Conservation (phyloP, 23 red algal genomes). For the Chondrus crispus region DNA sequence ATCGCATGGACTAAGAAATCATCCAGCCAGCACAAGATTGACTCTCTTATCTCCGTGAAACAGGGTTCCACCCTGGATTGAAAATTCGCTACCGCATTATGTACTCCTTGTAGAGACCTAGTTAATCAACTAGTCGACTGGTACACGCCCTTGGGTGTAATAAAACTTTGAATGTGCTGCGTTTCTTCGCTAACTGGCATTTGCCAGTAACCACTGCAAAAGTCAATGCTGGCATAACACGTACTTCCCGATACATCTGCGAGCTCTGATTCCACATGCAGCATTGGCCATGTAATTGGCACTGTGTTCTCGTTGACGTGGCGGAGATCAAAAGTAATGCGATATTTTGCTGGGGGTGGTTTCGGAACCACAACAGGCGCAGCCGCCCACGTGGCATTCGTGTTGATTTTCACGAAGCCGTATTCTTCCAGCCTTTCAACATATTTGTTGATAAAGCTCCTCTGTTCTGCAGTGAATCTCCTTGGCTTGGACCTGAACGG, state of each 20-base stretch:
- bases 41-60: neutral
- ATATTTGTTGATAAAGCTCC: neutral
- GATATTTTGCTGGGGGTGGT: neutral
- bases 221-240: slow-evolving; percentile 19
- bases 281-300: neutral
- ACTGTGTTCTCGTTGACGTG: neutral
- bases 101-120: neutral
- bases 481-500: neutral
- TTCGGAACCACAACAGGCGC: slow-evolving; percentile 12
- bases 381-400: neutral
- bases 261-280: neutral
- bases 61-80: slow-evolving; percentile 6
- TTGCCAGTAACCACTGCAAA: slow-evolving; percentile 20
- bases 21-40: slow-evolving; percentile 14
- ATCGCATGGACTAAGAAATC: slow-evolving; percentile 14
- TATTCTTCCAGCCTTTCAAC: neutral
- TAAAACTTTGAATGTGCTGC: neutral
- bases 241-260: neutral
- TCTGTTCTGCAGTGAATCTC: neutral
- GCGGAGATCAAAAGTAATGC: slow-evolving; percentile 12
- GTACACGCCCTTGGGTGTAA: neutral
- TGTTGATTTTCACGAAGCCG: neutral
- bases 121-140: neutral
- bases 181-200: neutral
- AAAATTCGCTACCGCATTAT: slow-evolving; percentile 21